These are phyloP conservation scores for Phyllosticta ampelicida DNA, from an alignment of 2,329 filamentous ascomycete species.

Conservation along the genomic window DNA sequence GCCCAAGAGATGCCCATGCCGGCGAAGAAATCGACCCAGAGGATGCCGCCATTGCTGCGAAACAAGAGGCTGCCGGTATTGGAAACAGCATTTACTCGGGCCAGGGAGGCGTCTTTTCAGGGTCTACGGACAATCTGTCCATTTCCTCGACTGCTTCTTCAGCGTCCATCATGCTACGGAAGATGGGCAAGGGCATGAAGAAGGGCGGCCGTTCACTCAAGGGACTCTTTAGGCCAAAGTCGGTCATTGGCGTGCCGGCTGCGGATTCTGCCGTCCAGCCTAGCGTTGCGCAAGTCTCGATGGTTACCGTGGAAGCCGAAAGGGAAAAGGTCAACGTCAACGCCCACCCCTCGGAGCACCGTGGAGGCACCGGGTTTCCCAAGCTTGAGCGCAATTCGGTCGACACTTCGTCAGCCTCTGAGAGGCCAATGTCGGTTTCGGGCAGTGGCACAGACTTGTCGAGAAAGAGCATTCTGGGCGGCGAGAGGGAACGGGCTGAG, in stretches of 20 bases:
- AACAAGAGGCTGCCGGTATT: slow-evolving; percentile 84
- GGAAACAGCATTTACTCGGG: slow-evolving; percentile 90
- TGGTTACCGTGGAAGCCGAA: slow-evolving; percentile 93
- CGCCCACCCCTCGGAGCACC: slow-evolving; percentile 54
- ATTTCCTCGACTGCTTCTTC: slow-evolving; percentile 85
- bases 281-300: slow-evolving; percentile 77
- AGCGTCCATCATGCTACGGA: slow-evolving; percentile 86
- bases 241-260: slow-evolving; percentile 65
- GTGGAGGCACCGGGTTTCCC: slow-evolving; percentile 69
- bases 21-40: slow-evolving; percentile 44
- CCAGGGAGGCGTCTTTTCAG: slow-evolving; percentile 75
- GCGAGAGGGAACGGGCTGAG: slow-evolving; percentile 82
- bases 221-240: slow-evolving; percentile 91
- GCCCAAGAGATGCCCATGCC: slow-evolving; percentile 24
- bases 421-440: slow-evolving; percentile 36
- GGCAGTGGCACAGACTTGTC: slow-evolving; percentile 43
- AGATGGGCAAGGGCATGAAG: slow-evolving; percentile 99
- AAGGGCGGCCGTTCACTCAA: slow-evolving; percentile 83
- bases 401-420: slow-evolving; percentile 42
- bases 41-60: slow-evolving; percentile 80
- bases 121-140: slow-evolving; percentile 89
- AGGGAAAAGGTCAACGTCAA: slow-evolving; percentile 73
- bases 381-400: slow-evolving; percentile 74
- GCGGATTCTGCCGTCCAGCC: slow-evolving; percentile 57
- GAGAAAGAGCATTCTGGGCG: slow-evolving; percentile 82